phyloP scores from a whole-genome alignment of 768 basidiomycete species.

The Grammothele lineata region DNA sequence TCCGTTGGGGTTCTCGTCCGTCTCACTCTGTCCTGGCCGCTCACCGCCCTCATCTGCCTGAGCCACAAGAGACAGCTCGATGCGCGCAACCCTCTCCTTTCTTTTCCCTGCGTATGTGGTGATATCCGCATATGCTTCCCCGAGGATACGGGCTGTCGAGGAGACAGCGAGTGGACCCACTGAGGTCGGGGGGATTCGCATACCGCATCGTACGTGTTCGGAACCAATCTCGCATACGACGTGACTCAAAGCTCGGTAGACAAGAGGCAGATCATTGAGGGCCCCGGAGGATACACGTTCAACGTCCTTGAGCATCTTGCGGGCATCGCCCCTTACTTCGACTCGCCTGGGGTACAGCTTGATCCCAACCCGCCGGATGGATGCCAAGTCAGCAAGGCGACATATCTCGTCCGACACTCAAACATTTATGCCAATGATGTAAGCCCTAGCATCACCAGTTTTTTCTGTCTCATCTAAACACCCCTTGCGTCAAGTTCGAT shows the following conservation, averaged over 20 bases:
- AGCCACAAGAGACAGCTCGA: too few relatives aligned
- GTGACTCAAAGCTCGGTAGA: not conserved
- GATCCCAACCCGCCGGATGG: conserved; percentile 10
- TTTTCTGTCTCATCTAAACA: not conserved
- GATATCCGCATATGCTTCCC: too few relatives aligned
- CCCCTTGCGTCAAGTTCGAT: conserved; percentile 10
- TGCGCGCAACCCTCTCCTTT: too few relatives aligned
- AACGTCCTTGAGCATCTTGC: conserved; percentile 13
- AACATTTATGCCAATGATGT: conserved; percentile 20
- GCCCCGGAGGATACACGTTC: conserved; percentile 9
- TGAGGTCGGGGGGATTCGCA: not conserved
- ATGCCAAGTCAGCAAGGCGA: conserved; percentile 14
- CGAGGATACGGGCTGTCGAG: not conserved
- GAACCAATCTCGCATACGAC: too few relatives aligned
- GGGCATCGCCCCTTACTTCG: conserved; percentile 18
- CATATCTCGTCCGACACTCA: conserved; percentile 17
- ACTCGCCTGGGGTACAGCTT: conserved; percentile 15
- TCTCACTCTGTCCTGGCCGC: too few relatives aligned
- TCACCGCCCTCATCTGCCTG: too few relatives aligned
- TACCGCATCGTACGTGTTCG: conserved; percentile 8
- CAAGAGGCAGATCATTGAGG: conserved; percentile 11
- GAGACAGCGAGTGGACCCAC: not conserved
- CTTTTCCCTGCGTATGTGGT: too few relatives aligned
- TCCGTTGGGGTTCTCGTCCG: too few relatives aligned
- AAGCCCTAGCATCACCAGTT: too few relatives aligned